Evolutionary conservation across 805 yeast species (phyloP).

Genomic region (Starmerella apis): DNA sequence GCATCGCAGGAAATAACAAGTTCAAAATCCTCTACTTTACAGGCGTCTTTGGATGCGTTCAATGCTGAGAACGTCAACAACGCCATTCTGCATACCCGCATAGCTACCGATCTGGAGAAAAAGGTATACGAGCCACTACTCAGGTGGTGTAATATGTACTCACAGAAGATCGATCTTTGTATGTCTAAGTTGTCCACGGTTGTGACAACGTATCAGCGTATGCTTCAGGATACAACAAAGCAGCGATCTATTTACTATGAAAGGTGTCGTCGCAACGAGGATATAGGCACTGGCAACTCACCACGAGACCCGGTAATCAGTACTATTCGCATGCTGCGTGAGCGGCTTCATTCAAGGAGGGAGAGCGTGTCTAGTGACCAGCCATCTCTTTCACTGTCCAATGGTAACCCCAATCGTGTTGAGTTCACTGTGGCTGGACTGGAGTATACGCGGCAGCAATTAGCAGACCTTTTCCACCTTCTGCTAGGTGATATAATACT

Average conservation of each 20-base stretch:
- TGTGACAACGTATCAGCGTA: conserved; percentile 41
- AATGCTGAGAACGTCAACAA: conserved; percentile 43
- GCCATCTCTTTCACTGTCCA: neutral
- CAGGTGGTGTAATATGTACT: conserved; percentile 62
- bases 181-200: conserved; percentile 42
- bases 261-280: conserved; percentile 60
- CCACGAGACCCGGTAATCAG: conserved; percentile 18
- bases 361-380: neutral
- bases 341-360: conserved; percentile 4
- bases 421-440: conserved; percentile 28
- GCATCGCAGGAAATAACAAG: neutral
- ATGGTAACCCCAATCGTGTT: neutral
- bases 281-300: conserved; percentile 26
- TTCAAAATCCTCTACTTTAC: conserved; percentile 21
- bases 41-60: conserved; percentile 37
- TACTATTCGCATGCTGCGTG: conserved; percentile 14
- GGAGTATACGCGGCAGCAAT: conserved; percentile 31
- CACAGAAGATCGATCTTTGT: conserved; percentile 47
- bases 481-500: conserved; percentile 43
- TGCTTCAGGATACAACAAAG: conserved; percentile 39
- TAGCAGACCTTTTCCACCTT: conserved; percentile 36
- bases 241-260: conserved; percentile 53
- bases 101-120: conserved; percentile 48
- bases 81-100: conserved; percentile 45
- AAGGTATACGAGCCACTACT: conserved; percentile 56